Evolutionary conservation across 441 rosid genomes (phyloP).

Genomic region (Erodium trifolium): DNA sequence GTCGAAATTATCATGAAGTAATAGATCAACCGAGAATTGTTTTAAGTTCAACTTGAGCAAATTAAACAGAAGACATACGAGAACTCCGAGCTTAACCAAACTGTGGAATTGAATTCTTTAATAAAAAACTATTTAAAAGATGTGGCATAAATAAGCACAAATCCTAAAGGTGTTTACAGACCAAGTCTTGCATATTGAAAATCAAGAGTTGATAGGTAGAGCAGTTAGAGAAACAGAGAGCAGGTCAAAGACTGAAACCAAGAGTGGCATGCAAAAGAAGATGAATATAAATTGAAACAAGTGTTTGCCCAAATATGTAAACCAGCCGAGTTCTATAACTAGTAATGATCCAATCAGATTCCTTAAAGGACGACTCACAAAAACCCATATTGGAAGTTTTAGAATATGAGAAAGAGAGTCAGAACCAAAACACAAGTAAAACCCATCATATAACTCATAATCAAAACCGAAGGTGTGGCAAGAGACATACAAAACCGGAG

Average conservation of each 20-base stretch:
- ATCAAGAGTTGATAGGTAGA: neutral
- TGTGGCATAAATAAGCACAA: neutral
- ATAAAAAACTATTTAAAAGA: neutral
- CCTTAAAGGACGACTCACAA: neutral
- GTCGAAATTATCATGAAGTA: neutral
- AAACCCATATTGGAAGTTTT: neutral
- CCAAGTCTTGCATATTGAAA: neutral
- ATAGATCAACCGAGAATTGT: neutral
- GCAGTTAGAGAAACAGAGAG: neutral
- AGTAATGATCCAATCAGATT: neutral
- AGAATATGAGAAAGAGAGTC: no score
- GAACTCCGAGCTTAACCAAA: no score
- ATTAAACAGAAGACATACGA: neutral
- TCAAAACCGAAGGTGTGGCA: neutral
- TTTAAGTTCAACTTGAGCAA: neutral
- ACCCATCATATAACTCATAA: neutral
- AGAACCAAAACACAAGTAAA: neutral
- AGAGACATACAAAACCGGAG: neutral
- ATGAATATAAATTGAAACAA: neutral
- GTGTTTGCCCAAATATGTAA: neutral
- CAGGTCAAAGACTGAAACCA: neutral
- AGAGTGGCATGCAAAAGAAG: neutral
- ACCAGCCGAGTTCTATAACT: neutral
- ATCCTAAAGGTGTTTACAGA: no score
- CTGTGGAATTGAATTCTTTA: neutral